phyloP scores from a whole-genome alignment of 352 stramenopile genomes.

The Phytopythium montanum region DNA sequence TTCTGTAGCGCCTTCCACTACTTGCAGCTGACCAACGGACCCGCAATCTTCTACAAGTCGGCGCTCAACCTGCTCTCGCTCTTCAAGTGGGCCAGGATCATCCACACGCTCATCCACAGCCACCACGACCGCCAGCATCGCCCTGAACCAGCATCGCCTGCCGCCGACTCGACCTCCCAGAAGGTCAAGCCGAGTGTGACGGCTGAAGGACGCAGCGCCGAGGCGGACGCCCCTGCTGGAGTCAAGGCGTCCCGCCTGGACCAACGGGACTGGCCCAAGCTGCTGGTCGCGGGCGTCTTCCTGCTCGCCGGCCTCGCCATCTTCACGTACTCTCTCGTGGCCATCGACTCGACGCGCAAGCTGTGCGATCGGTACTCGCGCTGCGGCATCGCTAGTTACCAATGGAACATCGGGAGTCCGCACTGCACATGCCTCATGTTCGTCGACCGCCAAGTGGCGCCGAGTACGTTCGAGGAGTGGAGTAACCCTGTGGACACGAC shows the following conservation, averaged over 20 bases:
- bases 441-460: slow-evolving; percentile 24
- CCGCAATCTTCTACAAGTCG: slow-evolving; percentile 30
- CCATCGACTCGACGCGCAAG: slow-evolving; percentile 22
- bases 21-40: slow-evolving; percentile 19
- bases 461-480: slow-evolving; percentile 36
- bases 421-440: slow-evolving; percentile 38
- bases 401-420: slow-evolving; percentile 31
- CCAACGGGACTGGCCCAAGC: slow-evolving; percentile 14
- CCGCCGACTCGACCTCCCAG: not conserved
- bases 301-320: slow-evolving; percentile 16
- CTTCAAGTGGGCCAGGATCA: slow-evolving; percentile 49
- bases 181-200: not conserved
- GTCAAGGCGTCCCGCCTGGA: slow-evolving; percentile 12
- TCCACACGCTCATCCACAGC: slow-evolving; percentile 30
- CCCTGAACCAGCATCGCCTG: not conserved
- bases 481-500: slow-evolving; percentile 31
- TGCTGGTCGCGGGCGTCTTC: slow-evolving; percentile 32
- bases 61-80: slow-evolving; percentile 32
- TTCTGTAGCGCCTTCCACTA: slow-evolving; percentile 36
- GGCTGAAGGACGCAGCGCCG: not conserved
- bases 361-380: slow-evolving; percentile 27
- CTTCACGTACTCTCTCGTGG: slow-evolving; percentile 28
- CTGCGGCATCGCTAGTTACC: slow-evolving; percentile 35
- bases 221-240: not conserved
- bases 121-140: slow-evolving; percentile 11